Evolutionary conservation across 352 stramenopile genomes (phyloP).

Genomic region (Pythium utonaiense): DNA sequence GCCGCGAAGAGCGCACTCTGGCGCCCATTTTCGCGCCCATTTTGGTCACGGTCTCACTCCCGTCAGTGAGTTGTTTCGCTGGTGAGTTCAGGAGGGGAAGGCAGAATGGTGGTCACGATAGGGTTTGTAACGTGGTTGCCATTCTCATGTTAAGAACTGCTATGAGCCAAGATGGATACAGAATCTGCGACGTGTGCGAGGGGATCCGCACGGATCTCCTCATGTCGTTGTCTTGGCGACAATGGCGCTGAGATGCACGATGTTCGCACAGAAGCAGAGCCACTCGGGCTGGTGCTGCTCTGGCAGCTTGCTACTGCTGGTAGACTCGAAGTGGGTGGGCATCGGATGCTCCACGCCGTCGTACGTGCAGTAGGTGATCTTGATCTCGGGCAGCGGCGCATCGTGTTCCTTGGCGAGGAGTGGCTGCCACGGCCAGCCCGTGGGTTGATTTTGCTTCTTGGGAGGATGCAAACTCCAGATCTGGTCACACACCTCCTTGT

Average conservation of each 20-base stretch:
- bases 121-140: no score
- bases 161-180: not conserved
- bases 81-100: not conserved
- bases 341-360: conserved; percentile 27
- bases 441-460: conserved; percentile 20
- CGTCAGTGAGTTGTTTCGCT: not conserved
- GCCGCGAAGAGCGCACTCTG: not conserved
- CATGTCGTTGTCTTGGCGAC: not conserved
- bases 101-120: not conserved
- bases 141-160: not conserved
- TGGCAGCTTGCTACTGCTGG: not conserved
- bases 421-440: conserved; percentile 20
- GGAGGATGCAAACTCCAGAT: conserved; percentile 30
- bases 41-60: not conserved
- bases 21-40: not conserved
- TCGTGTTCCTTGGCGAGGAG: not conserved
- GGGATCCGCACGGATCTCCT: not conserved
- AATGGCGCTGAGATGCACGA: conserved; percentile 49
- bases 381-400: conserved; percentile 32
- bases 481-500: conserved; percentile 31
- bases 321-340: not conserved
- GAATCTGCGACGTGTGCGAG: conserved; percentile 1
- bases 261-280: conserved; percentile 69
- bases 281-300: conserved; percentile 28
- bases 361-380: conserved; percentile 44